phyloP scores from a whole-genome alignment of 2,329 filamentous ascomycete species.

The Cryoendolithus antarcticus region DNA sequence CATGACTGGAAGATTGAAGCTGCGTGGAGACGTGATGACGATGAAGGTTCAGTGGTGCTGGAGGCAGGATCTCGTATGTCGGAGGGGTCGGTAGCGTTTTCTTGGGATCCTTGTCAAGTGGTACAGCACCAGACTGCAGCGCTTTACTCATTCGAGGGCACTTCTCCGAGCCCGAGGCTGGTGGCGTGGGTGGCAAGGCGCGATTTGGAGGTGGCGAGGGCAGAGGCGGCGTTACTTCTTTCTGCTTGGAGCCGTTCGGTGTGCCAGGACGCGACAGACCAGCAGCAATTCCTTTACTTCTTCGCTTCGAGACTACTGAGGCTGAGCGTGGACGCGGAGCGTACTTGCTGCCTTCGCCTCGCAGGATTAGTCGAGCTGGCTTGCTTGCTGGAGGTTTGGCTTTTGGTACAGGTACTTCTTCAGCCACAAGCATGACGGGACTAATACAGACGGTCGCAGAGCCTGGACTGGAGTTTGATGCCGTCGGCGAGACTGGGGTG shows the following conservation, averaged over 20 bases:
- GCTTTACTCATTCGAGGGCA: too few species aligned
- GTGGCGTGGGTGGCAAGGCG: conserved; percentile 23
- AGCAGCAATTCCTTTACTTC: conserved; percentile 10
- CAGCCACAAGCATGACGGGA: conserved; percentile 24
- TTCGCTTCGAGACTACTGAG: conserved; percentile 12
- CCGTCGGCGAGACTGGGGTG: conserved; percentile 16
- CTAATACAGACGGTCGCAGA: conserved; percentile 12
- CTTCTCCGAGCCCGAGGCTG: conserved; percentile 18
- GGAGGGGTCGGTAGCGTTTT: conserved; percentile 15
- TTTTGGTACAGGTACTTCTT: conserved; percentile 20
- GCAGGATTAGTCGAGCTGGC: conserved; percentile 18
- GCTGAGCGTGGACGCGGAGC: conserved; percentile 22
- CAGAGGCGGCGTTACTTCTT: conserved; percentile 17
- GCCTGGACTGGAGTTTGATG: conserved; percentile 9
- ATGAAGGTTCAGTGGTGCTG: conserved; percentile 2
- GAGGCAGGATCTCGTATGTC: conserved; percentile 11
- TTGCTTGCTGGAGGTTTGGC: conserved; percentile 12
- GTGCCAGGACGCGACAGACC: conserved; percentile 8
- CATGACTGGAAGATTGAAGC: conserved; percentile 1
- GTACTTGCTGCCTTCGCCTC: conserved; percentile 16
- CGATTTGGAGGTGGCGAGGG: conserved; percentile 23
- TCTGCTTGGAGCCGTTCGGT: conserved; percentile 3
- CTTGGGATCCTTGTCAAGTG: too few species aligned
- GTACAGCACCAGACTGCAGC: too few species aligned
- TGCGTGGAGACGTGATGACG: background rate